These are phyloP conservation scores for Pyricularia pennisetigena DNA, from an alignment of 2,329 filamentous ascomycete genomes.

Conservation along the genomic window DNA sequence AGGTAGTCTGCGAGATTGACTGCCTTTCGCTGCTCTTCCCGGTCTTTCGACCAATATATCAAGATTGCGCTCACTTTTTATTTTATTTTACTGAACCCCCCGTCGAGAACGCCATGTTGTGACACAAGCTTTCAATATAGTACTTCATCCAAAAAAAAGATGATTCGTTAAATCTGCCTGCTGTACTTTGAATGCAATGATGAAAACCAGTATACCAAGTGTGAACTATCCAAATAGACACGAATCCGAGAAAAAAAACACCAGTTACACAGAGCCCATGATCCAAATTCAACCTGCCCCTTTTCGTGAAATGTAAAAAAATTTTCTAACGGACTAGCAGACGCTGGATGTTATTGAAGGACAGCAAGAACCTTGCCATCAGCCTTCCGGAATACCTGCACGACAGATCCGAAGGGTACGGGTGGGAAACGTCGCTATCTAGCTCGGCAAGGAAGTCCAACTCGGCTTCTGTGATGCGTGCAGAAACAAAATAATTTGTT, in stretches of 20 bases:
- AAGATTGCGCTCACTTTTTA: neutral
- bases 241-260: neutral
- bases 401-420: constrained; percentile 36
- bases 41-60: neutral
- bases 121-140: neutral
- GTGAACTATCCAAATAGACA: neutral
- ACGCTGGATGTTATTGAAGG: constrained; percentile 39
- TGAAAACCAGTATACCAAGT: neutral
- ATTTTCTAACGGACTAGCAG: constrained; percentile 30
- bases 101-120: neutral
- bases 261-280: neutral
- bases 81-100: too few species aligned
- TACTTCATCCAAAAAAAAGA: neutral
- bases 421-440: constrained; percentile 28
- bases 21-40: neutral
- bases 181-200: neutral
- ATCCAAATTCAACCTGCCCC: neutral
- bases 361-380: constrained; percentile 43
- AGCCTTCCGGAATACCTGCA: constrained; percentile 43
- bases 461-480: constrained; percentile 21
- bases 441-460: constrained; percentile 32
- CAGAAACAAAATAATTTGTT: neutral
- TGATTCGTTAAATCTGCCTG: neutral
- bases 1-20: neutral
- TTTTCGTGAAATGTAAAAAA: neutral